Conservation (phyloP, 331 rosid species). For the Acacia concinna region DNA sequence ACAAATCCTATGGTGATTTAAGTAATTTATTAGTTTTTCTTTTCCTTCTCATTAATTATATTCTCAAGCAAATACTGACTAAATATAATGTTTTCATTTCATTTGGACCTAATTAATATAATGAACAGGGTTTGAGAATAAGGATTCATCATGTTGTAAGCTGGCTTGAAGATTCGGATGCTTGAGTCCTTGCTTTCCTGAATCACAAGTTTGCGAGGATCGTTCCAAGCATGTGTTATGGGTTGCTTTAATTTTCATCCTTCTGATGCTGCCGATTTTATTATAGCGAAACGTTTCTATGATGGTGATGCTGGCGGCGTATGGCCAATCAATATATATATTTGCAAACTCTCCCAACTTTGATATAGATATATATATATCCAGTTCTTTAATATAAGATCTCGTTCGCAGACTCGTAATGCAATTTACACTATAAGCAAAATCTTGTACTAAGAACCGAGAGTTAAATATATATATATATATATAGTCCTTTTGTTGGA, state of each 20-base stretch:
- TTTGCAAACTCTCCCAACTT: constrained; percentile 28
- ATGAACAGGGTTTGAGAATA: constrained; percentile 44
- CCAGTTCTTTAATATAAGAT: too few relatives aligned
- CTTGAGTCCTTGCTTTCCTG: constrained; percentile 41
- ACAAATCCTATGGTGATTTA: constrained; percentile 35
- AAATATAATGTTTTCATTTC: too few relatives aligned
- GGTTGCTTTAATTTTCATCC: constrained; percentile 60
- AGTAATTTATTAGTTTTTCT: too few relatives aligned
- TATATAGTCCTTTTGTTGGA: too few relatives aligned
- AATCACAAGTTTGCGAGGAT: constrained; percentile 42
- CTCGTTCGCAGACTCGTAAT: too few relatives aligned
- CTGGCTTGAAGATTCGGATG: constrained; percentile 46
- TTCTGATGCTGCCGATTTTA: constrained; percentile 42
- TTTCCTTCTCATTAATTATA: too few relatives aligned
- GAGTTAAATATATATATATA: too few relatives aligned
- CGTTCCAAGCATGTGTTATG: constrained; percentile 51
- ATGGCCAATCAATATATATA: constrained; percentile 44
- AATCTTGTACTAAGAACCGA: too few relatives aligned
- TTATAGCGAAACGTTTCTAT: constrained; percentile 39
- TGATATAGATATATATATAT: neutral
- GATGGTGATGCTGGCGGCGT: constrained; percentile 39
- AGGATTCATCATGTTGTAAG: constrained; percentile 44
- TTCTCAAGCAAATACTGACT: too few relatives aligned
- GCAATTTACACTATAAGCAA: too few relatives aligned
- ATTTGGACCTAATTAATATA: too few relatives aligned